Evolutionary conservation across 371 early-diverging fungal species (phyloP).

Genomic region (Haplosporangium sp.): DNA sequence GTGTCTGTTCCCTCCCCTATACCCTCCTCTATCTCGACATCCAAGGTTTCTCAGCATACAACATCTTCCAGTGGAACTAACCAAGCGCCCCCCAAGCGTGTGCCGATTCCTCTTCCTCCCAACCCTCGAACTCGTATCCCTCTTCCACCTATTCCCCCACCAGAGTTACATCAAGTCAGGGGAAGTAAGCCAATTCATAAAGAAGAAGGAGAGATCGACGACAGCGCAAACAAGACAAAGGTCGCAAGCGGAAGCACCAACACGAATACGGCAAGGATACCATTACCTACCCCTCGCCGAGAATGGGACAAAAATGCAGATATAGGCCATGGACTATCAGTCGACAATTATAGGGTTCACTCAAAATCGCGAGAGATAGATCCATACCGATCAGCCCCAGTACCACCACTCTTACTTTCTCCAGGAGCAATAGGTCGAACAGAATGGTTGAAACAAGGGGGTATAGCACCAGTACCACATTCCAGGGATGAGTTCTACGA

Average conservation of each 20-base stretch:
- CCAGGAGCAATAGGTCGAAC: constrained; percentile 35
- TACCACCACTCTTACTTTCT: constrained; percentile 31
- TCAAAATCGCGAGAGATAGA: constrained; percentile 38
- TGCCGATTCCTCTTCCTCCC: constrained; percentile 47
- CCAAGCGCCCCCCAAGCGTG: constrained; percentile 17
- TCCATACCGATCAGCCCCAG: constrained; percentile 30
- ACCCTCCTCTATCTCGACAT: constrained; percentile 7
- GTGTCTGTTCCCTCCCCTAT: constrained; percentile 12
- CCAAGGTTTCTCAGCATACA: constrained; percentile 9
- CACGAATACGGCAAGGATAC: constrained; percentile 2
- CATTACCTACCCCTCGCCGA: constrained; percentile 24
- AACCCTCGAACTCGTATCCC: constrained; percentile 50
- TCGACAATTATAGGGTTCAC: constrained; percentile 25
- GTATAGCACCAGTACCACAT: constrained; percentile 11
- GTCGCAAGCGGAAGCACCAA: neutral
- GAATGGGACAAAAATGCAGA: constrained; percentile 47
- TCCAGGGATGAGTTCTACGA: constrained; percentile 48
- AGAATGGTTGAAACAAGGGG: constrained; percentile 39
- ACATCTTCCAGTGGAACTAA: constrained; percentile 4
- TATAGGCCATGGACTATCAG: constrained; percentile 10
- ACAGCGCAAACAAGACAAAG: constrained; percentile 11
- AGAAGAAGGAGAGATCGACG: constrained; percentile 44
- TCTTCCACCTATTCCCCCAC: constrained; percentile 40
- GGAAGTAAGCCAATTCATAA: constrained; percentile 30
- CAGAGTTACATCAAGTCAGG: constrained; percentile 41